Conservation (phyloP, 495 filamentous ascomycete genomes). For the Annulohypoxylon nitens region DNA sequence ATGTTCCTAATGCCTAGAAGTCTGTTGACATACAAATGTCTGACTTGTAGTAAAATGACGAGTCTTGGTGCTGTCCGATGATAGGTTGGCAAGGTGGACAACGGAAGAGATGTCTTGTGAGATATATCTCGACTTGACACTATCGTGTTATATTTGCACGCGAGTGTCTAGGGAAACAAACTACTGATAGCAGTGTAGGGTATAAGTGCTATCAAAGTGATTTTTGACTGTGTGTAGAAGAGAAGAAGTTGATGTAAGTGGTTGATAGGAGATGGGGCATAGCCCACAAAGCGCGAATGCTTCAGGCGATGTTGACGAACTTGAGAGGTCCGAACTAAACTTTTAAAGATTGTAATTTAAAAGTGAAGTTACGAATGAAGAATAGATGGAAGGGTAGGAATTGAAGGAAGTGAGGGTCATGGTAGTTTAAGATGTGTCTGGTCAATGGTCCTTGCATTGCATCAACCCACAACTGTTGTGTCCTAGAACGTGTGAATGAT, state of each 20-base stretch:
- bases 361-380: not conserved
- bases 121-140: constrained; percentile 6
- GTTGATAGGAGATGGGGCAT: not conserved
- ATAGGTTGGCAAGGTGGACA: not conserved
- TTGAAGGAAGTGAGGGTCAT: not conserved
- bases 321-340: not conserved
- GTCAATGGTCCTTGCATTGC: not conserved
- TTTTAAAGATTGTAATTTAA: not conserved
- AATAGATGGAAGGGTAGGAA: not conserved
- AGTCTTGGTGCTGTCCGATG: not conserved
- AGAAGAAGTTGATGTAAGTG: not conserved
- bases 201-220: not conserved
- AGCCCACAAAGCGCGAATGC: not conserved
- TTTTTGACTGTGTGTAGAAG: not conserved
- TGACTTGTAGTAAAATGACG: not conserved
- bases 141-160: not conserved
- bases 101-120: not conserved
- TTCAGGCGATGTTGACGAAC: not conserved
- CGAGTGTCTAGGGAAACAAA: not conserved
- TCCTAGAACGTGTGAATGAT: not conserved
- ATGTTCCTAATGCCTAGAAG: not conserved
- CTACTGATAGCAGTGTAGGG: not conserved
- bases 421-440: not conserved
- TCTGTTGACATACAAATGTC: not conserved
- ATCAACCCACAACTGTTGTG: not conserved